Evolutionary conservation across 2,329 filamentous ascomycete species (phyloP).

Genomic region (Boeremia exigua): DNA sequence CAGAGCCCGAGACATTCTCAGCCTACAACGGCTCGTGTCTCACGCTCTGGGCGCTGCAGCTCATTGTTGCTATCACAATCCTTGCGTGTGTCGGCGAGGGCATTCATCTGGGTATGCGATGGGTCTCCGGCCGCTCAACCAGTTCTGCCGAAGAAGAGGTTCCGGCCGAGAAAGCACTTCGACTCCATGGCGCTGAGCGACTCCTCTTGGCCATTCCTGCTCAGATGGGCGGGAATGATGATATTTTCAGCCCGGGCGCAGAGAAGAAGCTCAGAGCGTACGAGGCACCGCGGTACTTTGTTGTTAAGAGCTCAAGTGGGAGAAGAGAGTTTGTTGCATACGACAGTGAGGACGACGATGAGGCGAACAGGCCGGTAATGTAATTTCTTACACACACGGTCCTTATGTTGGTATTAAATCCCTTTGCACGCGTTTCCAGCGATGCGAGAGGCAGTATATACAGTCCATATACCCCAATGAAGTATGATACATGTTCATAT

Average conservation of each 20-base stretch:
- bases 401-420: slow-evolving; percentile 1
- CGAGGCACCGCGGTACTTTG: slow-evolving; percentile 24
- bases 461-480: slow-evolving; percentile 18
- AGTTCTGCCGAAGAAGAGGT: not conserved
- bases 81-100: slow-evolving; percentile 38
- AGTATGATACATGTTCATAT: slow-evolving; percentile 17
- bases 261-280: slow-evolving; percentile 38
- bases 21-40: slow-evolving; percentile 33
- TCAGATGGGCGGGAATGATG: not conserved
- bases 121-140: slow-evolving; percentile 19
- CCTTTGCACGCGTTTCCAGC: slow-evolving; percentile 26
- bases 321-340: slow-evolving; percentile 34
- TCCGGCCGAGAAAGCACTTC: slow-evolving; percentile 17
- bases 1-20: slow-evolving; percentile 22
- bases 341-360: slow-evolving; percentile 42
- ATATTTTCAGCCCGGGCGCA: slow-evolving; percentile 28
- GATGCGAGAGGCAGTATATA: slow-evolving; percentile 16
- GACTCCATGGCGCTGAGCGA: slow-evolving; percentile 29
- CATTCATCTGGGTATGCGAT: slow-evolving; percentile 27
- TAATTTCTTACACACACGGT: slow-evolving; percentile 23
- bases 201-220: slow-evolving; percentile 30
- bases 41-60: slow-evolving; percentile 33
- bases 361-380: slow-evolving; percentile 43
- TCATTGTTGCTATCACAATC: slow-evolving; percentile 35
- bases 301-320: slow-evolving; percentile 23